Base-by-base conservation (phyloP, 148 eudicot species). In the Vaccinium vitisidaea region DNA sequence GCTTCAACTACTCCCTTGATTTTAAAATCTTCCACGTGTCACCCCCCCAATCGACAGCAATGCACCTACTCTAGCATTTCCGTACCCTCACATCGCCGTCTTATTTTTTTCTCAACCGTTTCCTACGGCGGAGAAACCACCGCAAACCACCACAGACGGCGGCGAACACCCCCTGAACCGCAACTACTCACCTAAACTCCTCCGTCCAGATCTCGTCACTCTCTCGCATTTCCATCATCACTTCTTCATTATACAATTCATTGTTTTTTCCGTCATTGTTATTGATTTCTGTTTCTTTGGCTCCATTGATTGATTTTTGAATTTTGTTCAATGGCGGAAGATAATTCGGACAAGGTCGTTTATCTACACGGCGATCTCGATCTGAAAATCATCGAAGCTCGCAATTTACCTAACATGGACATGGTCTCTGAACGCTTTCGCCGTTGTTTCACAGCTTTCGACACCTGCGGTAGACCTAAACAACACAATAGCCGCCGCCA, bases 321-420 rank as follows among this genome's bases (percentile, higher is more conserved):
- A 21, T 5, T 25, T 46, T 0, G 53, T 52, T 19, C 78, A 59
- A 89, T 89, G 92, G 84, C 49, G 69, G 83, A 81, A 0, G 79
- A 65, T 18, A 52, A 63, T 67, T 77, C 83, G 0, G 87, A 89
- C 5, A 16, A 6, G 1, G 59, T 84, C 3, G 84, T 92, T 1
- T 95, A 87, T 85, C 92, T 97, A 10, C 98, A 97, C 83, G 99
- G 99, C 63, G 99, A 95, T 84, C 92, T 97, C 30, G 98, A 94
- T 88, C 88, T 97, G 14, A 83, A 83, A 19, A 93, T 95, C 53
- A 77, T 94, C 19, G 92, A 92, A 61, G 99, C 98, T 5, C 91
- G 98, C 10, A 75, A 83, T 46, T 86, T 97, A 0, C 98, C 99
- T 0, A 97, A 97, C 88, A 97, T 95, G 98, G 99, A 97, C 89